Conservation (phyloP, 179 eudicot species). For the Kewa caespitosa region DNA sequence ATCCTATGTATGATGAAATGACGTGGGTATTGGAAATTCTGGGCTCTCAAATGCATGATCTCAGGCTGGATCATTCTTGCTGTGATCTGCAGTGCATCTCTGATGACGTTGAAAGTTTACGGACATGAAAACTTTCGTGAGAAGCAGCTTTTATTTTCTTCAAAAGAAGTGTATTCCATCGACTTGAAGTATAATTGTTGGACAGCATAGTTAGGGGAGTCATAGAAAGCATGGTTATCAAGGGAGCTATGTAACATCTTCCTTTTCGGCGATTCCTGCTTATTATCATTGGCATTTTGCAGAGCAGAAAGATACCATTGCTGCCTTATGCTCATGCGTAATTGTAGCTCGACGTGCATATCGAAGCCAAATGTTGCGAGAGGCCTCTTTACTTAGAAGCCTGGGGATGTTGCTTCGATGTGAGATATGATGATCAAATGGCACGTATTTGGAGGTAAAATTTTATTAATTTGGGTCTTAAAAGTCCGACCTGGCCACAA, state of each 20-base stretch:
- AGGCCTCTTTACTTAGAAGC: background rate
- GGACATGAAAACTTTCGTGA: slow-evolving; percentile 6
- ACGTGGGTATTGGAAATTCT: slow-evolving; percentile 43
- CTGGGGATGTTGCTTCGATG: background rate
- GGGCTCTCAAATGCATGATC: slow-evolving; percentile 44
- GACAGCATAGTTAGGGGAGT: background rate
- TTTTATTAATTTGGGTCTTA: no score
- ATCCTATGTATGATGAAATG: slow-evolving; percentile 58
- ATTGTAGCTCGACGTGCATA: background rate
- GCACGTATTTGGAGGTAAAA: background rate
- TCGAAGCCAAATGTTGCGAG: background rate
- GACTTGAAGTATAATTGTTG: background rate
- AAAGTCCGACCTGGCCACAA: no score
- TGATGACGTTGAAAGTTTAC: slow-evolving; percentile 1
- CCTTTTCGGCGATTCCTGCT: background rate
- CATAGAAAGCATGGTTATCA: background rate
- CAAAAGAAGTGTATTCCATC: background rate
- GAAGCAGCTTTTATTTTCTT: background rate
- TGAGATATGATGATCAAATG: background rate
- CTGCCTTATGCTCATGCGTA: background rate
- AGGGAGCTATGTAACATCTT: background rate
- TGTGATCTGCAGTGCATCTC: slow-evolving; percentile 1
- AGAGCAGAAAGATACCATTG: background rate
- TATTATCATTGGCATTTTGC: background rate
- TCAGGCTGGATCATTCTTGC: slow-evolving; percentile 9